A percentile compares a stretch with the other conserved stretches of the same genome.
Conservation (phyloP, 768 basidiomycete genomes). For the Pulveroboletus sp. region DNA sequence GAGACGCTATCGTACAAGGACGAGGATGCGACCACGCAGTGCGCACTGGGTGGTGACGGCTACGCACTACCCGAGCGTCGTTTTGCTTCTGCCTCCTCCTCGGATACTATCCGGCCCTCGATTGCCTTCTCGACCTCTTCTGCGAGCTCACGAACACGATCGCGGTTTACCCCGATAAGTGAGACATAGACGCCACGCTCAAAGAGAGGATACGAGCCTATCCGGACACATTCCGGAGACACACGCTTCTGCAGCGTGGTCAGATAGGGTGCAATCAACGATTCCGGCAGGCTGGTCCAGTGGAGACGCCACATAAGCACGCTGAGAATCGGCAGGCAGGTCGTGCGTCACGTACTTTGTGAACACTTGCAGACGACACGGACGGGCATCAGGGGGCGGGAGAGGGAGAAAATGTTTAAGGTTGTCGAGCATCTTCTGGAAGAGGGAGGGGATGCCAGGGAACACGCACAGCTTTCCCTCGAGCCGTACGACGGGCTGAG, state of each 20-base stretch:
- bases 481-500: slow-evolving; percentile 79
- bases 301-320: neutral
- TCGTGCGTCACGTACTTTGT: slow-evolving; percentile 51
- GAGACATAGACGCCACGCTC: slow-evolving; percentile 60
- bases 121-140: slow-evolving; percentile 58
- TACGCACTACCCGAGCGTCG: slow-evolving; percentile 30
- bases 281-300: slow-evolving; percentile 58
- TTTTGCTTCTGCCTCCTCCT: slow-evolving; percentile 58
- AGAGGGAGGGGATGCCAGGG: slow-evolving; percentile 85
- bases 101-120: slow-evolving; percentile 54
- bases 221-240: slow-evolving; percentile 68
- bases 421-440: slow-evolving; percentile 73
- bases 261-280: slow-evolving; percentile 82
- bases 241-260: slow-evolving; percentile 72
- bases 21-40: no score
- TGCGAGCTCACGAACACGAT: slow-evolving; percentile 50
- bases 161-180: slow-evolving; percentile 45
- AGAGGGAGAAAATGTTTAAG: slow-evolving; percentile 73
- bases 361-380: slow-evolving; percentile 76
- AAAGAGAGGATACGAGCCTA: slow-evolving; percentile 73
- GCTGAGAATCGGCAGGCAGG: neutral
- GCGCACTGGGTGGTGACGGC: neutral
- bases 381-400: slow-evolving; percentile 69
- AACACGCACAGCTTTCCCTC: slow-evolving; percentile 86
- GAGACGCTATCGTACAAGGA: neutral